Percentiles rank a stretch among this genome's conserved stretches.
Evolutionary conservation across 768 basidiomycete species (phyloP).

Genomic region (Paxillus ammoniavirescens): DNA sequence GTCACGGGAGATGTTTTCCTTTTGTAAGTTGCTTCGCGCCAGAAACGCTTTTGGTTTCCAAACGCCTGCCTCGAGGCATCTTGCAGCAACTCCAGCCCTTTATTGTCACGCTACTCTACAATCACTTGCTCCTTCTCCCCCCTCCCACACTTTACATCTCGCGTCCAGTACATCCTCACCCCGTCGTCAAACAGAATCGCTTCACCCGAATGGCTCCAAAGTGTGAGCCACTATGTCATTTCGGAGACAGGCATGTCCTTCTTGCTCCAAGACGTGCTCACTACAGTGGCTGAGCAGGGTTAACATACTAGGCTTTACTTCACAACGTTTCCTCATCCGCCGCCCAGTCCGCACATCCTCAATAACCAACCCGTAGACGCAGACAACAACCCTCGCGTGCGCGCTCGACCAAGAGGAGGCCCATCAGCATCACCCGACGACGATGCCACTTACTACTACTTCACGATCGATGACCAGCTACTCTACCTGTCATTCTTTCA

Average conservation of each 20-base stretch:
- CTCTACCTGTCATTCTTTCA: slow-evolving; percentile 92
- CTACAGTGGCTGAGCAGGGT: slow-evolving; percentile 3
- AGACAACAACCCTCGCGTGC: slow-evolving; percentile 57
- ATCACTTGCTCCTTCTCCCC: slow-evolving; percentile 5
- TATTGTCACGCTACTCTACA: slow-evolving; percentile 19
- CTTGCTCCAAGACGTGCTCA: slow-evolving; percentile 7
- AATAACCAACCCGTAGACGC: slow-evolving; percentile 57
- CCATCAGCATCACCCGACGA: slow-evolving; percentile 71
- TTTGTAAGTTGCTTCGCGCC: slow-evolving; percentile 25
- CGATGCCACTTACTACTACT: slow-evolving; percentile 79
- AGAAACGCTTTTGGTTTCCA: slow-evolving; percentile 17
- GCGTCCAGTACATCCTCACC: slow-evolving; percentile 10
- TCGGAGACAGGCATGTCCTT: slow-evolving; percentile 65
- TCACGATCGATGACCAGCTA: slow-evolving; percentile 90
- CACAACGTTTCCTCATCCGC: slow-evolving; percentile 81
- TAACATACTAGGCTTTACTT: slow-evolving; percentile 66
- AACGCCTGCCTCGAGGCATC: slow-evolving; percentile 29
- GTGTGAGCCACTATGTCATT: slow-evolving; percentile 79
- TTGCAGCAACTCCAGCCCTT: slow-evolving; percentile 21
- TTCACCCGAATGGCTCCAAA: slow-evolving; percentile 36
- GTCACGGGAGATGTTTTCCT: slow-evolving; percentile 35
- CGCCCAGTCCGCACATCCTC: slow-evolving; percentile 62
- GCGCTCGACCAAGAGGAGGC: slow-evolving; percentile 56
- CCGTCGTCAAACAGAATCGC: neutral
- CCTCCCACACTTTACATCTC: slow-evolving; percentile 2